Evolutionary conservation across 2,329 filamentous ascomycete genomes (phyloP), one percentile per base, ranked within the genome.

Genomic region (Exophiala phaeomuriformis): DNA sequence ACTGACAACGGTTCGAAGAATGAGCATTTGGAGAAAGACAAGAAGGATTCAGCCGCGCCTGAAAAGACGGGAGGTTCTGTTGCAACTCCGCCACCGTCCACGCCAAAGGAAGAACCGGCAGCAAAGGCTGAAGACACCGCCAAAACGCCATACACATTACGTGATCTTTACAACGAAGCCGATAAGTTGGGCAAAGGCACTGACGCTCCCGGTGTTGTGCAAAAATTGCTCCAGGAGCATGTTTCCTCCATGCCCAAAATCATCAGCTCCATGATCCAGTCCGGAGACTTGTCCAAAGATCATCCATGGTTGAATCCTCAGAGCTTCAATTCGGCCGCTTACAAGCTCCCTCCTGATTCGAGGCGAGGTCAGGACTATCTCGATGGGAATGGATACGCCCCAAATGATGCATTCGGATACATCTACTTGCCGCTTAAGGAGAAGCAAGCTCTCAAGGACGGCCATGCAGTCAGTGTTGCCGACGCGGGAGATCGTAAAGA

Each of bases 341-440:
- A 63, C 52, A 61, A 61, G 45, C 54, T 64, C 9, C 51, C 60
- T 27, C 47, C 58, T 4, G 60, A 63, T 46, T 47, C 52, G 8
- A 53, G 61, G 10, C 60, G 56, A 9, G 61, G 61, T 3, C 60
- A 62, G 51, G 58, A 59, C 5, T 63, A 63, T 36, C 54, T 63
- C 2, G 61, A 63, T 50, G 61, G 56, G 10, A 62, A 62, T 47
- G 57, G 56, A 5, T 62, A 64, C 55, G 61, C 50, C 33, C 46
- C 56, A 4, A 68, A 58, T 3, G 69, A 10, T 58, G 69, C 41
- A 66, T 72, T 61, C 62, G 73, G 52, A 65, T 64, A 51, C 69
- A 72, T 61, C 67, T 72, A 45, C 64, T 63, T 75, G 36, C 70
- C 68, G 1, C 68, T 72, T 28, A 70, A 72, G n/a, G 65, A 75